Evolutionary conservation across 139 green algal species (phyloP), one percentile per base, ranked within the genome.

Genomic region (Volvox reticuliferus): DNA sequence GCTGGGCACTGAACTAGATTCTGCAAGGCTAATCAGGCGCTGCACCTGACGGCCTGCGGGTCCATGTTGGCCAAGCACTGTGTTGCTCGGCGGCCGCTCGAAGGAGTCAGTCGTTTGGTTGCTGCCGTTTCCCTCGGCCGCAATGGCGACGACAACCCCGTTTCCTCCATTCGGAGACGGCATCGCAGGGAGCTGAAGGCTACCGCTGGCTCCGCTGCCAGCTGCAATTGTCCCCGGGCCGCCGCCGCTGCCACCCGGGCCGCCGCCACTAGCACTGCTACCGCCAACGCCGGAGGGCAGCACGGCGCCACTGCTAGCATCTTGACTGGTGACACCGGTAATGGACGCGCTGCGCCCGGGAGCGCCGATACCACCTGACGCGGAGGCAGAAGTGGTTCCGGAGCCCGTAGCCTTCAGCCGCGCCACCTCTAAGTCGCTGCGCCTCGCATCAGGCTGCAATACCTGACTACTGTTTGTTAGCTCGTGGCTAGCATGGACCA

Each of bases 381-480:
- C 81, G 20, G 55, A 84, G 36, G 22, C 37, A 33, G 75, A 80
- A 18, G 75, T 14, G 20, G 63, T 50, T 2, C 18, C 33, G 2
- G 65, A 88, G 62, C 61, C n/a, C 33, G 50, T 67, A 24, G 21
- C n/a, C 63, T 78, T 61, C 18, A 61, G 6, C 62, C 50, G 63
- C 63, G 6, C 28, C 36, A 22, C 61, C 32, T 87, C 82, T 13
- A 77, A 9, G 21, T 63, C 82, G 65, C 82, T 88, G 20, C 21
- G 44, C 1, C 84, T 44, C 12, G 30, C 86, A 0, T 76, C 86
- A 1, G 71, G 71, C 30, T 75, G 86, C 86, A 90, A 22, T 32
- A 90, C 73, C 55, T 90, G 86, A 75, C 73, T 83, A 55, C 86
- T 90, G 44, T 69, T 68, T 14, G 86, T 90, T 6, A 84, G 50